phyloP scores from a whole-genome alignment of 257 asterid species.

The Paraleonurus japonicus region DNA sequence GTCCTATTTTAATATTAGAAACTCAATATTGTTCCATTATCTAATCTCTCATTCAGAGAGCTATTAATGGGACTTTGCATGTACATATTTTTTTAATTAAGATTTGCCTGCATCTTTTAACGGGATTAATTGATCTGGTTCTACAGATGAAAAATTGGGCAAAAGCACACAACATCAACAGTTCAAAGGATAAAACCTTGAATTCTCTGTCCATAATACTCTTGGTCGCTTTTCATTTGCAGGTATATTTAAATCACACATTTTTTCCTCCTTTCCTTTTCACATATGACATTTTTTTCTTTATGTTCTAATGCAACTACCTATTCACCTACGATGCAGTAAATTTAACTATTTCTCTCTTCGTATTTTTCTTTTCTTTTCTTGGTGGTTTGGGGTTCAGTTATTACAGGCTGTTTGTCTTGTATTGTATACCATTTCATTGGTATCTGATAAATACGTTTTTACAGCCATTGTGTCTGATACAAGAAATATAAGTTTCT shows the following conservation, averaged over 20 bases:
- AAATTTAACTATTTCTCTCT: neutral
- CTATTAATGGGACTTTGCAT: neutral
- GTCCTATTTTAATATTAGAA: neutral
- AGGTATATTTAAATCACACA: slow-evolving; percentile 46
- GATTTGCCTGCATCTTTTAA: slow-evolving; percentile 3
- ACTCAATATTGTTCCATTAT: neutral
- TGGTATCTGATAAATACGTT: neutral
- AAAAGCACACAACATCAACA: slow-evolving; percentile 73
- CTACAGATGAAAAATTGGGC: slow-evolving; percentile 95
- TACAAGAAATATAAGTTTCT: neutral
- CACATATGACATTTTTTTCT: neutral
- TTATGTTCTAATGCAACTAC: neutral
- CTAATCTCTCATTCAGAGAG: slow-evolving; percentile 2
- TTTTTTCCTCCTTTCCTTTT: neutral
- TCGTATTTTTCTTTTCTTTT: neutral
- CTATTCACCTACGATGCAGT: neutral
- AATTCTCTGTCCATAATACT: slow-evolving; percentile 82
- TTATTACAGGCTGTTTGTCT: neutral
- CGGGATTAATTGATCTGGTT: slow-evolving; percentile 19
- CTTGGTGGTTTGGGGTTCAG: neutral
- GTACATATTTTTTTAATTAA: neutral
- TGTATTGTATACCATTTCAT: neutral
- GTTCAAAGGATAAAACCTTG: slow-evolving; percentile 81
- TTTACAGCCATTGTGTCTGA: neutral
- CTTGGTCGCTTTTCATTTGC: slow-evolving; percentile 88